phyloP scores from a whole-genome alignment of 2,329 filamentous ascomycete genomes.

The Curvularia sp. region DNA sequence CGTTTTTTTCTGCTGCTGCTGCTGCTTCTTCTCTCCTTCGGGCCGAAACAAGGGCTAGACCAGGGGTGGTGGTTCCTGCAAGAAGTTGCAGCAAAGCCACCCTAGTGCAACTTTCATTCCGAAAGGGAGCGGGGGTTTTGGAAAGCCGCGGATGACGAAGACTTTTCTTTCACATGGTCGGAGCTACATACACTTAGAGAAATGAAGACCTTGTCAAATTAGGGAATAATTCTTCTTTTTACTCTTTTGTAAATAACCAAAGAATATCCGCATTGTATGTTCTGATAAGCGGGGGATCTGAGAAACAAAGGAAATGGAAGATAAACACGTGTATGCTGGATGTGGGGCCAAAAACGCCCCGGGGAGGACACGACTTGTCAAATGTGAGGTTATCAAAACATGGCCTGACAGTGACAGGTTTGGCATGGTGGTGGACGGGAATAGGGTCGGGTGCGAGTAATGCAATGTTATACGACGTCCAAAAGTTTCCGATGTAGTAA shows the following conservation, averaged over 20 bases:
- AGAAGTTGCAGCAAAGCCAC: too few species aligned
- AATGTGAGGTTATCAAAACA: slow-evolving; percentile 15
- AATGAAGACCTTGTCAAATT: too few species aligned
- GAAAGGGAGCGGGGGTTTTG: too few species aligned
- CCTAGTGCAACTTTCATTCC: too few species aligned
- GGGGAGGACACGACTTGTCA: not conserved
- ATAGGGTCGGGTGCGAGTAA: not conserved
- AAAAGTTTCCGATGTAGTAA: not conserved
- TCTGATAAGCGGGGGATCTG: not conserved
- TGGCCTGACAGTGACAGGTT: slow-evolving; percentile 12
- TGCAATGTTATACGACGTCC: not conserved
- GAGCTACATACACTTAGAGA: too few species aligned
- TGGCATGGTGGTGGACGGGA: not conserved
- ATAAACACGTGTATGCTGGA: not conserved
- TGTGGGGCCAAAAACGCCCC: not conserved
- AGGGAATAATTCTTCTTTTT: too few species aligned
- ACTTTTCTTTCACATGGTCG: too few species aligned
- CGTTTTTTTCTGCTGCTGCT: not conserved
- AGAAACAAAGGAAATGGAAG: too few species aligned
- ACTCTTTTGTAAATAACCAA: too few species aligned
- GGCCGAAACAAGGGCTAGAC: too few species aligned
- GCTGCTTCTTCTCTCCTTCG: not conserved
- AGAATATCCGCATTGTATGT: not conserved
- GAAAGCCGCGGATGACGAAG: too few species aligned
- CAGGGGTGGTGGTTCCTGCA: too few species aligned